Percentiles rank a stretch among this genome's conserved stretches.
Conservation (phyloP, 345 rosid genomes). For the Eucalyptus globulus region DNA sequence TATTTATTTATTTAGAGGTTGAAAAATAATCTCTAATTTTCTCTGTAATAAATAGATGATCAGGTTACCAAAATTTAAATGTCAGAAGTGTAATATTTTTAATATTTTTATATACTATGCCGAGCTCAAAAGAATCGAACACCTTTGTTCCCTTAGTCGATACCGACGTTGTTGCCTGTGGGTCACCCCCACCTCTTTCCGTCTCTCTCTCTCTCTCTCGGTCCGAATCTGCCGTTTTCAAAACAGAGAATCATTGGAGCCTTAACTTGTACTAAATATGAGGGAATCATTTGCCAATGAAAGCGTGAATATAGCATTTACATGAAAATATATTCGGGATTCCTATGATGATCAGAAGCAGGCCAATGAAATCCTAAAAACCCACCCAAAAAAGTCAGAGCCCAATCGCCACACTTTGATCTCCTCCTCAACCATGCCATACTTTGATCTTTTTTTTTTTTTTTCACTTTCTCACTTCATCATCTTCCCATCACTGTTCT, state of each 20-base stretch:
- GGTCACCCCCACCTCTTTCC: neutral
- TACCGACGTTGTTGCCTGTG: neutral
- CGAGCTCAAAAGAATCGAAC: neutral
- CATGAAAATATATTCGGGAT: neutral
- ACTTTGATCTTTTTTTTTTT: neutral
- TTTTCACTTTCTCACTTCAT: neutral
- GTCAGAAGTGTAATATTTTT: fast-evolving
- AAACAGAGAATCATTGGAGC: neutral
- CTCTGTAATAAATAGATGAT: too few relatives aligned
- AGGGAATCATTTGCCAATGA: neutral
- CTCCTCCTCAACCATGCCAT: neutral
- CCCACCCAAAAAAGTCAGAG: neutral
- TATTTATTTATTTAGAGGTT: too few relatives aligned
- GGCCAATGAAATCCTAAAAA: neutral
- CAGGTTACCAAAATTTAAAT: fast-evolving
- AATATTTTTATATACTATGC: too few relatives aligned
- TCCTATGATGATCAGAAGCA: neutral
- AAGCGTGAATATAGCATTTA: neutral
- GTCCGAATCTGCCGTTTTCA: neutral
- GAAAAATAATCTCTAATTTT: too few relatives aligned
- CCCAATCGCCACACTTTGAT: neutral
- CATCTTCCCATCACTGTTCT: neutral
- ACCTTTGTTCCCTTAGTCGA: neutral
- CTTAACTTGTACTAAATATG: neutral
- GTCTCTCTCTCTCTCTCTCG: neutral